Evolutionary conservation across 805 yeast species (phyloP), one percentile per base, ranked within the genome.

Genomic region (Metschnikowia proteae): DNA sequence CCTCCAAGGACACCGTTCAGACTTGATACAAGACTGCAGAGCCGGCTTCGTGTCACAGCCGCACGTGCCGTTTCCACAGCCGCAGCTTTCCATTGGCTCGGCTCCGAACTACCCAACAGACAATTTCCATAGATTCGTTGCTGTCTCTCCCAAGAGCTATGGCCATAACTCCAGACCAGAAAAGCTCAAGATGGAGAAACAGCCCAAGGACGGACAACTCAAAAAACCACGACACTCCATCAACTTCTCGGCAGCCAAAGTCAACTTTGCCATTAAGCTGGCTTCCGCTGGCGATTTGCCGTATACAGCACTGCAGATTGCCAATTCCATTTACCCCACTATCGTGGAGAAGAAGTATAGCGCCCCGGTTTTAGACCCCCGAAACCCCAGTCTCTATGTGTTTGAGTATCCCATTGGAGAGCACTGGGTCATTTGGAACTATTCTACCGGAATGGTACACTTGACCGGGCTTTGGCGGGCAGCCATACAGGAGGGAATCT

Each of bases 401-500:
- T 86, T 73, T 60, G 94, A 88, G 65, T 88, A 83, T 67, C 74
- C 71, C 59, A 63, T 87, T 49, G 83, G 83, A 56, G 80, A 76
- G 50, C 85, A 86, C 57, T 80, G 89, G 80, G 79, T 89, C 47
- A 82, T 88, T 53, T 89, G 96, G 96, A 94, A 86, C 63, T 83
- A 84, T 61, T 79, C 77, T 55, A 82, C 94, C 2, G 96, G 96
- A 0, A 84, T 83, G 62, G 96, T 89, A 8, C 95, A 88, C 59
- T 74, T 89, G 44, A 89, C 96, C 0, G 96, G 96, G 0, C 76
- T 89, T 44, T 89, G 96, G 96, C 87, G 90, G 64, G 74, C 75
- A 1, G 65, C 73, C 13, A 57, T 68, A 25, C 50, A 49, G 9
- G 47, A 46, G 25, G 32, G 45, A n/a, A 25, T 42, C 13, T 34